Evolutionary conservation across 2,329 filamentous ascomycete species (phyloP).

Genomic region (Didymella pinodella): DNA sequence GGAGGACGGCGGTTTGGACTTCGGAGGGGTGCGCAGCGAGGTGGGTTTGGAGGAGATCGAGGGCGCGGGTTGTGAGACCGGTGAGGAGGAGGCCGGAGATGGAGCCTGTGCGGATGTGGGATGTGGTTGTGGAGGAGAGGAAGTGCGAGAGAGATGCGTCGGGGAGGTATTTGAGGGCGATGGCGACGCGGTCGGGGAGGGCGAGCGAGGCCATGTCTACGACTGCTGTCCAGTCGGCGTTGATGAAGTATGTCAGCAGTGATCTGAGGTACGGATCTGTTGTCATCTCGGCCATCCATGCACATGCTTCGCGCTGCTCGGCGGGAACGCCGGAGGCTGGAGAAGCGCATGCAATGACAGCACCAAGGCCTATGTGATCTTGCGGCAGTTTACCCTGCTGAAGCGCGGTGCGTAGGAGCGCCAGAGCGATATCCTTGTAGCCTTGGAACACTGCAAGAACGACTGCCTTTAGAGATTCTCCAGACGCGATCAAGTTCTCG

Average conservation of each 20-base stretch:
- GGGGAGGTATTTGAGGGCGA: constrained; percentile 76
- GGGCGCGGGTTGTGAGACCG: constrained; percentile 74
- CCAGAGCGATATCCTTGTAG: constrained; percentile 71
- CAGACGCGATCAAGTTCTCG: constrained; percentile 60
- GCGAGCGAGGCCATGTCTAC: constrained; percentile 77
- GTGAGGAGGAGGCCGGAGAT: constrained; percentile 81
- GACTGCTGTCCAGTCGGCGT: constrained; percentile 77
- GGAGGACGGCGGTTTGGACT: constrained; percentile 78
- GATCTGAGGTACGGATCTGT: constrained; percentile 82
- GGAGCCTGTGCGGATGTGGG: constrained; percentile 71
- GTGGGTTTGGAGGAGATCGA: constrained; percentile 79
- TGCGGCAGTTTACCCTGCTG: constrained; percentile 68
- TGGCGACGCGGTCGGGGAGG: constrained; percentile 75
- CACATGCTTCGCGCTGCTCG: constrained; percentile 68
- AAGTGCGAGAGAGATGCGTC: constrained; percentile 58
- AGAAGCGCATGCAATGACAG: constrained; percentile 57
- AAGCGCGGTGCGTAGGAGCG: constrained; percentile 73
- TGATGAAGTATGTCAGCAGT: constrained; percentile 79
- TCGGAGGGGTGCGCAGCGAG: constrained; percentile 75
- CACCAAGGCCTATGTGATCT: constrained; percentile 58
- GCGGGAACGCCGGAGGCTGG: constrained; percentile 55
- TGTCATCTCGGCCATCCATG: constrained; percentile 69
- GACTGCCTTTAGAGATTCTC: constrained; percentile 76
- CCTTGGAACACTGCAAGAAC: constrained; percentile 79
- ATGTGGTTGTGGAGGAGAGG: constrained; percentile 62